These are phyloP conservation scores for Chlorella sp. DNA, from an alignment of 139 green algal genomes.

Conservation along the genomic window DNA sequence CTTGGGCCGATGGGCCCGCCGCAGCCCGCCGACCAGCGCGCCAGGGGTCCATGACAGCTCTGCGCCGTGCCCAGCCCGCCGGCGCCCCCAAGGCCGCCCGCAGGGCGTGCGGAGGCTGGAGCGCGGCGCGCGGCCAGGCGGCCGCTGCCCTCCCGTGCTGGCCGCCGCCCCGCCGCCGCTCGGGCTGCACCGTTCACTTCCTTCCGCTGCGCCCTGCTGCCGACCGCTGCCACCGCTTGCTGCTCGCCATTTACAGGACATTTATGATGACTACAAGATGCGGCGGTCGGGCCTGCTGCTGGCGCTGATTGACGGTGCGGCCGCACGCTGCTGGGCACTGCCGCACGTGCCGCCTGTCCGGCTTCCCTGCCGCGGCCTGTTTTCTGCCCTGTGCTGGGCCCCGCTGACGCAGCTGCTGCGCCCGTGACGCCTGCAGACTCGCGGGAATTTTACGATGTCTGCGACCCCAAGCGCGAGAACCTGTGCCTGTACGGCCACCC, in stretches of 20 bases:
- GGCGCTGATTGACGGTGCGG: conserved; percentile 48
- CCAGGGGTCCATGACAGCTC: not conserved
- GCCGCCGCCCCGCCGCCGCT: no score
- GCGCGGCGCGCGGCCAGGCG: no score
- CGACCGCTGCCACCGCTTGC: no score
- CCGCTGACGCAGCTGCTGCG: not conserved
- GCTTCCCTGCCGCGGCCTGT: not conserved
- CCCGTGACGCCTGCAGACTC: conserved; percentile 15
- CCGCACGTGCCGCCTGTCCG: not conserved
- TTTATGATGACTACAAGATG: conserved; percentile 41
- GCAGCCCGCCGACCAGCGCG: not conserved
- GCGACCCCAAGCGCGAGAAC: conserved; percentile 95
- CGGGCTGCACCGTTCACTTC: no score
- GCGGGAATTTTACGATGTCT: conserved; percentile 73
- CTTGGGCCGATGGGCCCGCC: no score
- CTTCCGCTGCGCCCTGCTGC: no score
- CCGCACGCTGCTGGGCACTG: not conserved
- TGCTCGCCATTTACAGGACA: not conserved
- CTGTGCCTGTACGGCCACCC: conserved; percentile 92
- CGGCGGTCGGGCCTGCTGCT: conserved; percentile 42
- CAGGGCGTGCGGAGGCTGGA: no score
- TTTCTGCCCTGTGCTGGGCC: not conserved
- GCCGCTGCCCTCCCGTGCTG: no score
- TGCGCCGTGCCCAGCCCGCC: not conserved
- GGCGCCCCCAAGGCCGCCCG: not conserved